Conservation (phyloP, 83 land plant species). For the Isoetes engelmannii region DNA sequence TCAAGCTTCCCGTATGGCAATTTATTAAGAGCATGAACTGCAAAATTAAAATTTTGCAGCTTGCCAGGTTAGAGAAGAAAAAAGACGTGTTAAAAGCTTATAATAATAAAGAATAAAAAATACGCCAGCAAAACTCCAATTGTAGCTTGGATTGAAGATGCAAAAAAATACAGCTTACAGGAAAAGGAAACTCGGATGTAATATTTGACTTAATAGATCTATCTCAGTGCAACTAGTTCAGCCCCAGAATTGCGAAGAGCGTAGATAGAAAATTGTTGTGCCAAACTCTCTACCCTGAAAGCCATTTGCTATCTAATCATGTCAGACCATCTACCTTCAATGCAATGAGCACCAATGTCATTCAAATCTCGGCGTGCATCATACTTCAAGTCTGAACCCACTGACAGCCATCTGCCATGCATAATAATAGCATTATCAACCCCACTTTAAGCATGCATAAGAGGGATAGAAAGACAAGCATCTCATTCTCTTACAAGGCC, state of each 20-base stretch:
- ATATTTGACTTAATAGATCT: too few species aligned
- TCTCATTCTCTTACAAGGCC: conserved; percentile 50
- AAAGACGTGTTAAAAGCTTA: too few species aligned
- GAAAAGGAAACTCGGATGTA: too few species aligned
- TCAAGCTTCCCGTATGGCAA: conserved; percentile 93
- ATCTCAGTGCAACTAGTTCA: too few species aligned
- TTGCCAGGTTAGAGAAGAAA: too few species aligned
- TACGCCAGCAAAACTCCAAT: too few species aligned
- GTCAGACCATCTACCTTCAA: conserved; percentile 50
- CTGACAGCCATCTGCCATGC: conserved; percentile 81
- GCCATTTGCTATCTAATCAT: not conserved
- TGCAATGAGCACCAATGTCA: conserved; percentile 72
- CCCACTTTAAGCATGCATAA: not conserved
- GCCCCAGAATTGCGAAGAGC: too few species aligned
- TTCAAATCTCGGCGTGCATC: conserved; percentile 96
- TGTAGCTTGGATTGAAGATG: too few species aligned
- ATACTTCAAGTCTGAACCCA: conserved; percentile 88
- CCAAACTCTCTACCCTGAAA: not conserved
- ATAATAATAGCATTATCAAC: not conserved
- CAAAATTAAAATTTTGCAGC: too few species aligned
- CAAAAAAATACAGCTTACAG: too few species aligned
- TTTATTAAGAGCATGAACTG: conserved; percentile 96
- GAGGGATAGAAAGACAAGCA: not conserved
- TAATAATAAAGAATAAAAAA: too few species aligned
- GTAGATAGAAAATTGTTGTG: too few species aligned